A percentile compares a stretch with the other conserved stretches of the same genome.
Conservation (phyloP, 495 filamentous ascomycete genomes). For the Recurvomyces mirabilis region DNA sequence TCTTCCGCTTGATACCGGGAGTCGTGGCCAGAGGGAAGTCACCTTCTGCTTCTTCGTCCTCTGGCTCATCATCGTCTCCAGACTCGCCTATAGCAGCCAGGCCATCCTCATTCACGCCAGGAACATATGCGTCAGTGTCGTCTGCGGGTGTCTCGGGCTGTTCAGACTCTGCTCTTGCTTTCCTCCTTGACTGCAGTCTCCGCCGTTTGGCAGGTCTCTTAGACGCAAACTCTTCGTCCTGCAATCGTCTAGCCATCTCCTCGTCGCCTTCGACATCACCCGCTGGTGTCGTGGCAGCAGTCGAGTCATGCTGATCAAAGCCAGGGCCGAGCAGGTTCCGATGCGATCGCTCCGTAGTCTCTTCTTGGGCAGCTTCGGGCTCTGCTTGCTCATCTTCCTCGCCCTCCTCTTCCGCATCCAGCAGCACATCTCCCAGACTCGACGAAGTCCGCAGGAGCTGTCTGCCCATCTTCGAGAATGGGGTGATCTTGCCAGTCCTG, state of each 20-base stretch:
- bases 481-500: constrained; percentile 92
- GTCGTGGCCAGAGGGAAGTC: constrained; percentile 34
- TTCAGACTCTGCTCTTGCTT: constrained; percentile 1
- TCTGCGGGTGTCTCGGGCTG: constrained; percentile 8
- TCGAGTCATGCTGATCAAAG: constrained; percentile 45
- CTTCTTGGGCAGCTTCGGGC: not conserved
- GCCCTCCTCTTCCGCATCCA: constrained; percentile 62
- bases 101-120: constrained; percentile 21
- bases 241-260: constrained; percentile 11
- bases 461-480: constrained; percentile 59
- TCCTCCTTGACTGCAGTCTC: constrained; percentile 15
- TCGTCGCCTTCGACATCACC: constrained; percentile 12
- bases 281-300: constrained; percentile 13
- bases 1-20: constrained; percentile 20
- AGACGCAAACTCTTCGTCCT: constrained; percentile 21
- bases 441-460: constrained; percentile 25
- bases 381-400: constrained; percentile 16
- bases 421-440: constrained; percentile 48
- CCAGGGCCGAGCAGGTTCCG: constrained; percentile 71
- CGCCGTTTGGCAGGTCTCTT: constrained; percentile 18
- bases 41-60: constrained; percentile 36
- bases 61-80: constrained; percentile 29
- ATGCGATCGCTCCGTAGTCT: constrained; percentile 44
- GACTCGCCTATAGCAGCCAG: constrained; percentile 22
- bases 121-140: constrained; percentile 25